These are phyloP conservation scores for Tilletia caries DNA, from an alignment of 1,284 basidiomycete genomes.

Conservation along the genomic window DNA sequence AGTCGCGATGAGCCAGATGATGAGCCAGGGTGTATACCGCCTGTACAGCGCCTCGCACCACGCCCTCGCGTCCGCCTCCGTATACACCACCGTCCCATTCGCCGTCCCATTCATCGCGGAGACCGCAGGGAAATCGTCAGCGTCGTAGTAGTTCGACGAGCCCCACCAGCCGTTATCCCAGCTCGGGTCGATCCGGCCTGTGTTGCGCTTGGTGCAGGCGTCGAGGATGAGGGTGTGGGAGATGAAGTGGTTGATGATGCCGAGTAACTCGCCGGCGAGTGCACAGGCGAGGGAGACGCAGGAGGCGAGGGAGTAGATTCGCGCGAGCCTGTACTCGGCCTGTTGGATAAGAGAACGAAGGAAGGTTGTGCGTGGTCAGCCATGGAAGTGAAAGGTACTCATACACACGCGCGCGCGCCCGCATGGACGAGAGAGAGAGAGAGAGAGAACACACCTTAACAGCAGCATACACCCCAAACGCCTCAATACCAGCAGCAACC, in stretches of 20 bases:
- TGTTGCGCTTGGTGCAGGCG: slow-evolving; percentile 32
- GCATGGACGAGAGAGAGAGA: background rate
- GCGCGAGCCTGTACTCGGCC: slow-evolving; percentile 10
- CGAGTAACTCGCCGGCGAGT: slow-evolving; percentile 33
- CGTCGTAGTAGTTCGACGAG: background rate
- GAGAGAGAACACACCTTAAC: slow-evolving; percentile 29
- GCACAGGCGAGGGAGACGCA: slow-evolving; percentile 29
- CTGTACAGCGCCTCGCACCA: slow-evolving; percentile 35
- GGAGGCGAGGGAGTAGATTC: slow-evolving; percentile 17
- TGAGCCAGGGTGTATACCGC: slow-evolving; percentile 31
- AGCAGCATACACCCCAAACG: slow-evolving; percentile 32
- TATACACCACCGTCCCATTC: background rate
- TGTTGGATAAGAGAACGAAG: background rate
- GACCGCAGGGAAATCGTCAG: slow-evolving; percentile 11
- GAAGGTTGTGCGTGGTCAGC: no score
- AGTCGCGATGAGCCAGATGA: slow-evolving; percentile 39
- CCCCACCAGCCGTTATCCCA: slow-evolving; percentile 23
- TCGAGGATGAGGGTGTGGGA: slow-evolving; percentile 34
- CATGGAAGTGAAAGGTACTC: no score
- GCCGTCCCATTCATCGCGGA: slow-evolving; percentile 18
- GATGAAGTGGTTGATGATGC: slow-evolving; percentile 32
- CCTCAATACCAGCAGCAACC: slow-evolving; percentile 30
- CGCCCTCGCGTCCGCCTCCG: slow-evolving; percentile 22
- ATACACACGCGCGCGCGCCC: background rate
- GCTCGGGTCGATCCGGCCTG: slow-evolving; percentile 20